phyloP scores from a whole-genome alignment of 768 basidiomycete genomes.

The Boletellus emodensis region DNA sequence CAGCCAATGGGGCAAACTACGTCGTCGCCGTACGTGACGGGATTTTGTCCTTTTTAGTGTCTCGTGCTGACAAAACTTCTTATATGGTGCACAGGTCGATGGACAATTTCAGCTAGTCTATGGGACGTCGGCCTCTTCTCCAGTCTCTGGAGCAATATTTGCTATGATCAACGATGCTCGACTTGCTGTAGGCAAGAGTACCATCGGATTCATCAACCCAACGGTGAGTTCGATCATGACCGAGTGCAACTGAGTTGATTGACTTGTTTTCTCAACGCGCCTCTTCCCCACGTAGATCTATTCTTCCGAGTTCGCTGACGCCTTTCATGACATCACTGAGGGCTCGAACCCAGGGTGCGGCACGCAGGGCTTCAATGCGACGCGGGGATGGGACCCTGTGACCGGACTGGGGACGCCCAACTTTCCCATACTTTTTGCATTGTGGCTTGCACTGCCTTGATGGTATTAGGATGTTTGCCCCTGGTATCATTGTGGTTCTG shows the following conservation, averaged over 20 bases:
- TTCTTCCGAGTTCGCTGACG: conserved; percentile 8
- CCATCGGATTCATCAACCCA: conserved; percentile 43
- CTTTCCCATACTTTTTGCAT: conserved; percentile 44
- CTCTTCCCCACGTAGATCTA: conserved; percentile 12
- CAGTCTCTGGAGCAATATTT: conserved; percentile 28
- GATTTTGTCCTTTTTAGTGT: not conserved
- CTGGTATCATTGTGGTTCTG: too few relatives aligned
- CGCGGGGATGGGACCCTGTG: conserved; percentile 31
- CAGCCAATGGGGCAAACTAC: conserved; percentile 34
- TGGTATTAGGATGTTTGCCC: too few relatives aligned
- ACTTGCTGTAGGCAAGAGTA: conserved; percentile 23
- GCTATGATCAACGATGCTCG: conserved; percentile 36
- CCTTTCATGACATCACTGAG: conserved; percentile 20
- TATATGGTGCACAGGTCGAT: conserved; percentile 16
- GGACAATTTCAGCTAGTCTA: conserved; percentile 5
- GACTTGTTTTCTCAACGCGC: too few relatives aligned
- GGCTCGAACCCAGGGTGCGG: conserved; percentile 27
- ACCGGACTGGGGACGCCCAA: conserved; percentile 39
- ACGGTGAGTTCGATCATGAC: conserved; percentile 28
- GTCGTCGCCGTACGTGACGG: conserved; percentile 15
- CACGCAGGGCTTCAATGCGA: conserved; percentile 24
- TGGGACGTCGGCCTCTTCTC: conserved; percentile 32
- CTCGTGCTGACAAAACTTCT: not conserved
- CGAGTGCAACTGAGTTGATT: too few relatives aligned
- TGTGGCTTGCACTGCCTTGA: not conserved